Evolutionary conservation across 495 filamentous ascomycete species (phyloP).

Genomic region (Penicillium bovifimosum): DNA sequence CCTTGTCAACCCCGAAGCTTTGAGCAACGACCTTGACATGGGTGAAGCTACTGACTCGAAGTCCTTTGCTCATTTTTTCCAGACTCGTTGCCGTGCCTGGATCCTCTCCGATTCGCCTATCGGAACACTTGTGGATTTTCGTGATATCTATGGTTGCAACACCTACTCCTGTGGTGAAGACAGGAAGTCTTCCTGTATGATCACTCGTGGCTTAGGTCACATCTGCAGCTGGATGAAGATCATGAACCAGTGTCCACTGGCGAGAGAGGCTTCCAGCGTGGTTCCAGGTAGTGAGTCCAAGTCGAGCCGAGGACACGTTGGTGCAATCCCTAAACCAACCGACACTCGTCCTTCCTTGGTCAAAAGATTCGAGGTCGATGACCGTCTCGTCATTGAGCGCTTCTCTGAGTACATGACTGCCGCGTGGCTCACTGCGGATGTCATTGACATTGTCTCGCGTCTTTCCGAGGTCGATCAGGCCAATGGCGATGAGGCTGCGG

Average conservation of each 20-base stretch:
- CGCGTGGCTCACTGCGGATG: no score
- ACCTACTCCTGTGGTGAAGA: conserved; percentile 43
- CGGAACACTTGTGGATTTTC: conserved; percentile 44
- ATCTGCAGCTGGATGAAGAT: conserved; percentile 41
- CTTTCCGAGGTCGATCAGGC: no score
- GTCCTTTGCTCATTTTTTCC: conserved; percentile 33
- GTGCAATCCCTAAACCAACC: background rate
- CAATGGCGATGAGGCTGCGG: no score
- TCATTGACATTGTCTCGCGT: no score
- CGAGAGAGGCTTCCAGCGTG: background rate
- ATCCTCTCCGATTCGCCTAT: conserved; percentile 43
- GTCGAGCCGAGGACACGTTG: background rate
- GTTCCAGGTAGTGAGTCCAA: background rate
- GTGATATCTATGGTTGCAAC: conserved; percentile 38
- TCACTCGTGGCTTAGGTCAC: conserved; percentile 30
- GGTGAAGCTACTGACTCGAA: background rate
- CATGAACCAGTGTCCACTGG: conserved; percentile 15
- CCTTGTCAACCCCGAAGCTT: conserved; percentile 31
- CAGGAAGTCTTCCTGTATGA: conserved; percentile 36
- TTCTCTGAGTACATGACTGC: no score
- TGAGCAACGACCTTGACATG: conserved; percentile 15
- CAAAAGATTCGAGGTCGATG: no score
- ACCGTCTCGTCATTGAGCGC: no score
- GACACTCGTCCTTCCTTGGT: no score
- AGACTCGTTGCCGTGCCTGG: conserved; percentile 57